Evolutionary conservation across 805 yeast genomes (phyloP), one percentile per base, ranked within the genome.

Genomic region (Suhomyces emberorum): DNA sequence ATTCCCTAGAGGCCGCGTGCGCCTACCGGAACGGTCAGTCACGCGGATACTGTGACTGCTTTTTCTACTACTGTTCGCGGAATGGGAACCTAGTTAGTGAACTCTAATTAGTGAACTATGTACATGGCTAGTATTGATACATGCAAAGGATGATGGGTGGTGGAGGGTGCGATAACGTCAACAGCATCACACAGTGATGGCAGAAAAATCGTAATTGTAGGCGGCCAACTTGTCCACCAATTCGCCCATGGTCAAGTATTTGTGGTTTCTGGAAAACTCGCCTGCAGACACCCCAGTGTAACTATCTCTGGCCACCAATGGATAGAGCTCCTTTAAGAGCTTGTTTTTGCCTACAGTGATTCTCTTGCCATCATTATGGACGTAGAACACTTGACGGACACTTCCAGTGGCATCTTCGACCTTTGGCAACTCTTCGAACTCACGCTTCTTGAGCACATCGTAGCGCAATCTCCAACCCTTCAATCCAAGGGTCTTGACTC

Each of bases 401-500:
- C 49, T 42, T 16, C 49, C 55, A 15, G 57, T 50, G 15, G 58
- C 30, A 23, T 34, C 28, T 20, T 19, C 47, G 35, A 57, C 64
- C 38, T 68, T 69, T 37, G 63, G 60, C 41, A 70, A 68, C 43
- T 62, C 63, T 38, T 62, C 66, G 34, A 52, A 48, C 49, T 52
- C 70, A 49, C 64, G 64, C 51, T 61, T 54, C 50, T 61, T 63
- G 52, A 91, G 59, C 11, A 93, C 79, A 38, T 79, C 76, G 59
- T 83, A 89, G 54, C 91, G 82, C 48, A 93, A 70, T 50, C 76
- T 77, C 98, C 98, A 93, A 22, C 98, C 98, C 39, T 76, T 70
- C 37, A 89, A 83, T 0, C 98, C 98, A 54, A 93, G 67, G 57
- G 93, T 95, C 67, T 93, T 93, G 46, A 87, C 71, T 65, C 98